These are phyloP conservation scores for Fusarium continuum DNA, from an alignment of 2,329 filamentous ascomycete genomes.

Conservation along the genomic window DNA sequence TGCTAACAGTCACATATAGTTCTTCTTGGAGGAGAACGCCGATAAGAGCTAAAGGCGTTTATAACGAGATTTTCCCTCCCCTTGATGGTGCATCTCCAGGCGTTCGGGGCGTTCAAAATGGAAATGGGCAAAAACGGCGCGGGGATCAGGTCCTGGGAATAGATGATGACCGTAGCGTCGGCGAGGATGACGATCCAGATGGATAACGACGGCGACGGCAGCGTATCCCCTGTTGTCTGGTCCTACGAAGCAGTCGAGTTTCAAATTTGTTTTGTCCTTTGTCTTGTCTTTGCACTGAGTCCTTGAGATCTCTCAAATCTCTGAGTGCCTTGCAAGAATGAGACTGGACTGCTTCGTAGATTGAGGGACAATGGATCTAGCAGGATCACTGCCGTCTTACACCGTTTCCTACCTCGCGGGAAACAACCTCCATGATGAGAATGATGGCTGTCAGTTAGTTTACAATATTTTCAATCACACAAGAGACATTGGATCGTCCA, in stretches of 20 bases:
- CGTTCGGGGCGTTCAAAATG: conserved; percentile 64
- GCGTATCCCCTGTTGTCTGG: conserved; percentile 73
- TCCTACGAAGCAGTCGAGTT: conserved; percentile 55
- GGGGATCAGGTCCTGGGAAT: conserved; percentile 48
- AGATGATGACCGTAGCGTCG: conserved; percentile 60
- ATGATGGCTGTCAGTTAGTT: conserved; percentile 37
- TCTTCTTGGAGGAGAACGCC: conserved; percentile 87
- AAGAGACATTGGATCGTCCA: conserved; percentile 18
- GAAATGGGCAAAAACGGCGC: conserved; percentile 44
- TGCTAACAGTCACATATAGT: conserved; percentile 59
- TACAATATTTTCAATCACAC: conserved; percentile 29
- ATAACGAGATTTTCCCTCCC: conserved; percentile 47
- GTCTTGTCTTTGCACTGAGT: conserved; percentile 3
- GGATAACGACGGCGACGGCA: conserved; percentile 67
- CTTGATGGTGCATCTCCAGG: conserved; percentile 49
- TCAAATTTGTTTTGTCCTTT: conserved; percentile 5
- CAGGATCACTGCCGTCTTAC: conserved; percentile 66
- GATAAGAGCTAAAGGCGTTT: conserved; percentile 63
- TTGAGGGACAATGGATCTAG: conserved; percentile 70
- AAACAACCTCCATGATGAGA: conserved; percentile 39
- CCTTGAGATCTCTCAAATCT: conserved; percentile 1
- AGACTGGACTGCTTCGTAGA: conserved; percentile 51
- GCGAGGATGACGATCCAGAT: conserved; percentile 74
- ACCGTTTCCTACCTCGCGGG: conserved; percentile 51
- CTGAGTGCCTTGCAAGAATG: not conserved